Percentiles rank a stretch among this genome's conserved stretches.
Evolutionary conservation across 148 eudicot species (phyloP).

Genomic region (Tetragonia tetragonoides): DNA sequence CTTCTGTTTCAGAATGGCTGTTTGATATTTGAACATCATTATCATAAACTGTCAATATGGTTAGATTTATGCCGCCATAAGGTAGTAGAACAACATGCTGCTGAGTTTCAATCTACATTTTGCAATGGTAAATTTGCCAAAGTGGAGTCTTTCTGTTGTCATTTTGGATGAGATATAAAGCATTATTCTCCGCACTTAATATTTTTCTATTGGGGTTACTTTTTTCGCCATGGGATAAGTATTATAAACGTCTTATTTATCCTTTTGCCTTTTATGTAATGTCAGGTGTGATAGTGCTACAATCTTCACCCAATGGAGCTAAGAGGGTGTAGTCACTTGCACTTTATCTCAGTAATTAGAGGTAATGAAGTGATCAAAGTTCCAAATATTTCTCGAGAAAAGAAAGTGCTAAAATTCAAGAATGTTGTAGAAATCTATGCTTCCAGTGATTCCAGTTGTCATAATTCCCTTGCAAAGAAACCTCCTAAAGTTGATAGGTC

Average conservation of each 20-base stretch:
- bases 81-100: neutral
- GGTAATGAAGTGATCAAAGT: slow-evolving; percentile 41
- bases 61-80: neutral
- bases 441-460: slow-evolving; percentile 26
- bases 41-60: neutral
- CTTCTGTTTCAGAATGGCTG: too few species aligned
- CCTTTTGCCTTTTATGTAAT: neutral
- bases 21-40: neutral
- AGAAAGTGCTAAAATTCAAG: slow-evolving; percentile 40
- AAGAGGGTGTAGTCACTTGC: slow-evolving; percentile 47
- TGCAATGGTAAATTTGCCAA: neutral
- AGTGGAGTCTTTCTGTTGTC: neutral
- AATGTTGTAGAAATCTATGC: slow-evolving; percentile 45
- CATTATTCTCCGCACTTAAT: neutral
- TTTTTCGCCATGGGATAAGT: neutral
- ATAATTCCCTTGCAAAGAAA: slow-evolving; percentile 9
- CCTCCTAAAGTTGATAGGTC: slow-evolving; percentile 31
- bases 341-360: slow-evolving; percentile 47
- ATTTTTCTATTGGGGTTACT: neutral
- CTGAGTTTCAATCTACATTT: neutral
- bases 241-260: neutral
- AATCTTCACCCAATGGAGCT: slow-evolving; percentile 41
- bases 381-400: slow-evolving; percentile 45
- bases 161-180: neutral
- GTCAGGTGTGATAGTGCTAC: slow-evolving; percentile 4